Base-by-base conservation (phyloP, 1,284 basidiomycete genomes). In the Xerocomus nothofagi region DNA sequence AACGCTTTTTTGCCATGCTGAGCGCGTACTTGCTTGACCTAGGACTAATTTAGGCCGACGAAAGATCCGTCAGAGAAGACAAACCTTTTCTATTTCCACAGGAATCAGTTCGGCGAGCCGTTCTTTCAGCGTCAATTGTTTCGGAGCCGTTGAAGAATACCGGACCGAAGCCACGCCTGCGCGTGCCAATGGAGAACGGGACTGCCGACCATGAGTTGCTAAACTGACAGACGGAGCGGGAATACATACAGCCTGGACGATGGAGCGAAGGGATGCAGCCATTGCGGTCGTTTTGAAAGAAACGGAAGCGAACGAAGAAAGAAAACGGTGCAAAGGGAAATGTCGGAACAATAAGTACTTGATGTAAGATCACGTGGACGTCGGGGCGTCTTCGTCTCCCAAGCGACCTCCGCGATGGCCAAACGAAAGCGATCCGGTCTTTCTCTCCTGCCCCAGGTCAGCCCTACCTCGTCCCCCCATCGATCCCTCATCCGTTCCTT, bases 51-150 rank as follows among this genome's bases (percentile, higher is more conserved):
- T 37, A 53, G 48, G 44, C 24, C 38, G 26, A 42, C 23, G 15
- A 17, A 50, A 37, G 40, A 33, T 47, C 26, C 18, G 26, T 21
- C 36, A 31, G 49, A 34, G 42, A 8, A 40, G 44, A 55, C 75
- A 51, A 50, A 91, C 91, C 68, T 91, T 87, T 74, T 95, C 91
- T 59, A 91, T 79, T 70, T 94, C 89, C 57, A 79, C 77, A 55
- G 93, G 94, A 64, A 97, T 95, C 71, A 97, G 84, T 74, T 95
- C 89, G 42, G 88, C 81, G 56, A 97, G 79, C 53, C 91, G 82
- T 74, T 96, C 92, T 76, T 94, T 94, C 71, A 96, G 81, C 38
- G 91, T 85, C 57, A 81, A 78, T 41, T 80, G 80, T 71, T 85
- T 91, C 40, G 82, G 70, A 46, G 80, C 76, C 33, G 89, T 77